A percentile compares a stretch with the other conserved stretches of the same genome.
These are phyloP conservation scores for Monascus purpureus DNA, from an alignment of 495 filamentous ascomycete genomes.

Conservation along the genomic window DNA sequence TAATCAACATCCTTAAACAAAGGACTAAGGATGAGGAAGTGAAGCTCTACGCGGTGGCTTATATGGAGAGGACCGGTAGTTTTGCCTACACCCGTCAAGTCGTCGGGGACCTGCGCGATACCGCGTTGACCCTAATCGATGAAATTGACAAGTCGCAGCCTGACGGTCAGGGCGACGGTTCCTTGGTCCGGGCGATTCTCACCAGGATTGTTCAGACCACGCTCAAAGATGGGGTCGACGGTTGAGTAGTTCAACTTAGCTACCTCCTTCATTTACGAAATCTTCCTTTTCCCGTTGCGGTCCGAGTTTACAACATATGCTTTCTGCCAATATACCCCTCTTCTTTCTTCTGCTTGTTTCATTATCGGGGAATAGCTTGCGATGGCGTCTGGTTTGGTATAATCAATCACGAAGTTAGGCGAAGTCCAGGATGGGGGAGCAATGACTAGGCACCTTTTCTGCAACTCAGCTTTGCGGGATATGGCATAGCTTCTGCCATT, in stretches of 20 bases:
- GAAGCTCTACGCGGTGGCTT: slow-evolving; percentile 80
- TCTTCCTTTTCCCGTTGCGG: no score
- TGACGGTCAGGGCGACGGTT: slow-evolving; percentile 20
- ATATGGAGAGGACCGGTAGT: slow-evolving; percentile 80
- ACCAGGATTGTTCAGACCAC: slow-evolving; percentile 32
- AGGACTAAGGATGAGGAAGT: slow-evolving; percentile 75
- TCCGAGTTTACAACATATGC: no score
- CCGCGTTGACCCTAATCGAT: slow-evolving; percentile 53
- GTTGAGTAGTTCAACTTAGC: not conserved
- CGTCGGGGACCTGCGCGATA: slow-evolving; percentile 47
- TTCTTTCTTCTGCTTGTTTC: no score
- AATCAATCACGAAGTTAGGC: no score
- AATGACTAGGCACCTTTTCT: no score
- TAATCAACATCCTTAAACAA: slow-evolving; percentile 87
- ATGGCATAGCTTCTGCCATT: no score
- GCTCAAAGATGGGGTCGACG: slow-evolving; percentile 10
- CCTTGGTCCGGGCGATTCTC: slow-evolving; percentile 29
- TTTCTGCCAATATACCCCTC: no score
- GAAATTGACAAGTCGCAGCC: slow-evolving; percentile 40
- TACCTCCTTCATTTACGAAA: no score
- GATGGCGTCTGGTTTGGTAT: no score
- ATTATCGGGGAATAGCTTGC: no score
- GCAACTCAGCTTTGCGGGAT: no score
- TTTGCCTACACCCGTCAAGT: slow-evolving; percentile 75
- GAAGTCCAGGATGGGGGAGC: no score